Conservation (phyloP, 163 green algal species). For the Chlorella variabilis region DNA sequence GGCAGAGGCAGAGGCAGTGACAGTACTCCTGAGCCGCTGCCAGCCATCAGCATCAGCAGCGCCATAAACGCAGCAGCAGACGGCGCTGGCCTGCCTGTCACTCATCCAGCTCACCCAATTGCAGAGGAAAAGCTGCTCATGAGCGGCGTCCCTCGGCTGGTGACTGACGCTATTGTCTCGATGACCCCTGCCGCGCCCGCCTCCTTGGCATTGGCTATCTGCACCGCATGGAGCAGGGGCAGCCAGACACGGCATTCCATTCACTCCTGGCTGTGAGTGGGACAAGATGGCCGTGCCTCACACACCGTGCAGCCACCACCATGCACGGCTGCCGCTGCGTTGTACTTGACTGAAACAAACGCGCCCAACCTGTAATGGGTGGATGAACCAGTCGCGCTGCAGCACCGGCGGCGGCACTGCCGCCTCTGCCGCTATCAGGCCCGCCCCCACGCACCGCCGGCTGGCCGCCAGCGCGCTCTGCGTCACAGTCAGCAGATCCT, state of each 20-base stretch:
- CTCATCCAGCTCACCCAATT: slow-evolving; percentile 67
- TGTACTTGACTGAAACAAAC: no score
- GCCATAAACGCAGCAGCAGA: not conserved
- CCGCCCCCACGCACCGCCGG: not conserved
- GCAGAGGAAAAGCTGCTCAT: slow-evolving; percentile 80
- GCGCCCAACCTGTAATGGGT: slow-evolving; percentile 72
- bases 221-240: slow-evolving; percentile 1
- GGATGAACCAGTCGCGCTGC: slow-evolving; percentile 78
- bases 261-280: no score
- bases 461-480: slow-evolving; percentile 14
- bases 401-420: slow-evolving; percentile 69
- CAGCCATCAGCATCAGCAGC: not conserved
- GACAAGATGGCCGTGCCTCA: no score
- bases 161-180: slow-evolving; percentile 64
- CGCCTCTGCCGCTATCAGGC: not conserved
- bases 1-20: no score
- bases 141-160: slow-evolving; percentile 56
- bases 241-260: no score
- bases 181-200: slow-evolving; percentile 79
- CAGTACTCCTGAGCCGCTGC: no score
- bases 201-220: slow-evolving; percentile 84
- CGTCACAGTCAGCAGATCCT: slow-evolving; percentile 74
- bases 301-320: no score
- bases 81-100: no score
- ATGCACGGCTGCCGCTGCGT: no score